phyloP scores from a whole-genome alignment of 2,329 filamentous ascomycete genomes.

The Lecanoromycetidae sp. region DNA sequence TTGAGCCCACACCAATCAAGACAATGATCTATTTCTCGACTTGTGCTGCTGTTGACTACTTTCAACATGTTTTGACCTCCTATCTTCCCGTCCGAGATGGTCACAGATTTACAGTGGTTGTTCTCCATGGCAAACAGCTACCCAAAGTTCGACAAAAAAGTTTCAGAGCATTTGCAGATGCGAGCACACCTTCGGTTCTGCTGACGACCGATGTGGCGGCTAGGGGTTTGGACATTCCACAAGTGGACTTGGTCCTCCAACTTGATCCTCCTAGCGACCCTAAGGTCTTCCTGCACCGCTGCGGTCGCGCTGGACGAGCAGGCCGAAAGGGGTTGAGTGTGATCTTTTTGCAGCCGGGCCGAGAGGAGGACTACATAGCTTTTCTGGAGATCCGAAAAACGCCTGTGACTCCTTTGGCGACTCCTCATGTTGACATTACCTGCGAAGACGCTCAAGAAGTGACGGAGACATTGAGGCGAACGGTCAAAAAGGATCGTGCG shows the following conservation, averaged over 20 bases:
- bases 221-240: slow-evolving; percentile 79
- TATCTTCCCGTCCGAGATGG: slow-evolving; percentile 48
- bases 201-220: slow-evolving; percentile 89
- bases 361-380: slow-evolving; percentile 79
- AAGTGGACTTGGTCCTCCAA: slow-evolving; percentile 83
- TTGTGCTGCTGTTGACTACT: slow-evolving; percentile 90
- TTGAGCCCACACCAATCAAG: slow-evolving; percentile 67
- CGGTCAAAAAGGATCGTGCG: slow-evolving; percentile 46
- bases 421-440: slow-evolving; percentile 45
- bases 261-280: slow-evolving; percentile 77
- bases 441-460: slow-evolving; percentile 48
- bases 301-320: slow-evolving; percentile 49
- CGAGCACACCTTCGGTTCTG: slow-evolving; percentile 64
- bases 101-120: slow-evolving; percentile 54
- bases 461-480: slow-evolving; percentile 49
- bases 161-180: slow-evolving; percentile 65
- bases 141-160: slow-evolving; percentile 81
- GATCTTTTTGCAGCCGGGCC: slow-evolving; percentile 70
- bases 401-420: slow-evolving; percentile 54
- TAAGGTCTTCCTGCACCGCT: slow-evolving; percentile 64
- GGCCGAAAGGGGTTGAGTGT: slow-evolving; percentile 67
- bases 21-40: slow-evolving; percentile 88
- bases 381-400: slow-evolving; percentile 83
- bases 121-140: slow-evolving; percentile 84
- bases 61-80: slow-evolving; percentile 63